These are phyloP conservation scores for Ceratocystiopsis minuta DNA, from an alignment of 2,329 filamentous ascomycete species.

Conservation along the genomic window DNA sequence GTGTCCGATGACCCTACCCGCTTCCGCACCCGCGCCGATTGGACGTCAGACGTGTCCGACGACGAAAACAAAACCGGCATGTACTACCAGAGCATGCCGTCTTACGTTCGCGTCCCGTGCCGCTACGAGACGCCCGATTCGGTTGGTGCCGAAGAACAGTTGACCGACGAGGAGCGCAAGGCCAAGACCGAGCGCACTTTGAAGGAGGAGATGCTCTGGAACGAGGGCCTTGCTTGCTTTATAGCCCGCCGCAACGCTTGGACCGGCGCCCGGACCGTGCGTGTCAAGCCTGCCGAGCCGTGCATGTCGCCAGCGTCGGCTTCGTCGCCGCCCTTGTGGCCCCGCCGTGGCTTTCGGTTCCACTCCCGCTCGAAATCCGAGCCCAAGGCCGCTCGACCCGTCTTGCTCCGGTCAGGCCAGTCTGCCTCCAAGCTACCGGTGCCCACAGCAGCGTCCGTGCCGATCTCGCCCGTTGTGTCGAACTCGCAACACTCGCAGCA, in stretches of 20 bases:
- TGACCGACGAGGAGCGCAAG: constrained; percentile 28
- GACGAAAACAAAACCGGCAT: constrained; percentile 18
- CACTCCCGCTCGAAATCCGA: constrained; percentile 15
- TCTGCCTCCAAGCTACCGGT: not conserved
- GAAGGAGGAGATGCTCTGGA: constrained; percentile 55
- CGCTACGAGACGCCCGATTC: constrained; percentile 33
- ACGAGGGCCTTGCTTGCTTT: constrained; percentile 67
- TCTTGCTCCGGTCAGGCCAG: not conserved
- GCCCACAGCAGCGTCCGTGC: not conserved
- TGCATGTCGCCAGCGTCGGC: constrained; percentile 16
- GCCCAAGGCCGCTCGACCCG: not conserved
- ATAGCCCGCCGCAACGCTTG: constrained; percentile 62
- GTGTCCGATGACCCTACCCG: constrained; percentile 35
- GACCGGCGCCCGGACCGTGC: constrained; percentile 55
- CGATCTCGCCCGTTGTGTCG: constrained; percentile 13
- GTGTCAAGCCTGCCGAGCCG: constrained; percentile 29
- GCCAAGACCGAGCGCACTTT: constrained; percentile 37
- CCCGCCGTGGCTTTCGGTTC: constrained; percentile 30
- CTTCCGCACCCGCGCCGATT: constrained; percentile 33
- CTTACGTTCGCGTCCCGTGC: constrained; percentile 23
- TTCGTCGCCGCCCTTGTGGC: not conserved
- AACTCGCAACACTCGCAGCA: constrained; percentile 12
- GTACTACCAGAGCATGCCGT: constrained; percentile 10
- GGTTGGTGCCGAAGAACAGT: constrained; percentile 23
- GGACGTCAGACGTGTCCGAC: constrained; percentile 39